Evolutionary conservation across 2,329 filamentous ascomycete genomes (phyloP).

Genomic region (Ophiostoma sp.): DNA sequence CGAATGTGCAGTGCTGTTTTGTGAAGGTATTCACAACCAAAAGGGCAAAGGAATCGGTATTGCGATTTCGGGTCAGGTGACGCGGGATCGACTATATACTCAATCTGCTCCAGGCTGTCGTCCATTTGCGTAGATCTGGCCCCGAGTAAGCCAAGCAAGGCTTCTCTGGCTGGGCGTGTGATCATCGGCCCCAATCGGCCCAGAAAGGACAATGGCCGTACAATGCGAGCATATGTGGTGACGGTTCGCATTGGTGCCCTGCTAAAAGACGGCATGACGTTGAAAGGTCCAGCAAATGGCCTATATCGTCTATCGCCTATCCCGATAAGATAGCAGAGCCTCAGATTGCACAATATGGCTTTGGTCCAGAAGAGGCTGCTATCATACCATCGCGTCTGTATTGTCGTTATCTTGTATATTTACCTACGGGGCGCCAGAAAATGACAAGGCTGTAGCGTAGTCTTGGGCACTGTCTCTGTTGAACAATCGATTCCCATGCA

Average conservation of each 20-base stretch:
- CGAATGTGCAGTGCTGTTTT: too few species aligned
- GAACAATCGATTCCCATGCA: too few species aligned
- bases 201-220: too few species aligned
- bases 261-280: not conserved
- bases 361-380: not conserved
- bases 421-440: not conserved
- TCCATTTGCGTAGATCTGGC: not conserved
- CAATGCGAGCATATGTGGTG: too few species aligned
- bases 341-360: not conserved
- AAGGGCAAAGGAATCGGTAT: too few species aligned
- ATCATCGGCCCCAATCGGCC: too few species aligned
- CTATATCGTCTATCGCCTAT: not conserved
- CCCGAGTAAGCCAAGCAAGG: not conserved
- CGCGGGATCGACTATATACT: too few species aligned
- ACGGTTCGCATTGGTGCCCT: not conserved
- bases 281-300: not conserved
- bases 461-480: too few species aligned
- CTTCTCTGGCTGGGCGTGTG: not conserved
- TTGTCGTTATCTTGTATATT: not conserved
- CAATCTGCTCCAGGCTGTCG: too few species aligned
- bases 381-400: not conserved
- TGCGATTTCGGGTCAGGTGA: too few species aligned
- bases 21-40: too few species aligned
- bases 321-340: slow-evolving; percentile 10
- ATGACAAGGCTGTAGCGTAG: too few species aligned